A percentile compares a stretch with the other conserved stretches of the same genome.
phyloP scores from a whole-genome alignment of 148 eudicot species.

The Fagopyrum tataricum region DNA sequence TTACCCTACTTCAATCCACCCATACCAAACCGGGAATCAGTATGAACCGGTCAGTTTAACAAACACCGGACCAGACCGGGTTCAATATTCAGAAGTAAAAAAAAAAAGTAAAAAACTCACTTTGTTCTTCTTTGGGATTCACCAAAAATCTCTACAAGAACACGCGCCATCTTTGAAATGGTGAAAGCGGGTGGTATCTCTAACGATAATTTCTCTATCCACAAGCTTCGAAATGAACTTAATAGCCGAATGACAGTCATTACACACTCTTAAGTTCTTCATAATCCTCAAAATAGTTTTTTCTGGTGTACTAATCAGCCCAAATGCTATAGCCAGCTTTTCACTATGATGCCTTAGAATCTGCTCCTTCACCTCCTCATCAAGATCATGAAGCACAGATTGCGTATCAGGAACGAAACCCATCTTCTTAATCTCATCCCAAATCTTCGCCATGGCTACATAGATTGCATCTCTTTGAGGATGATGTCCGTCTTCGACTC shows the following conservation, averaged over 20 bases:
- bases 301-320: constrained; percentile 33
- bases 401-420: constrained; percentile 34
- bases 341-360: constrained; percentile 40
- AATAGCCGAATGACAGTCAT: constrained; percentile 40
- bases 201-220: constrained; percentile 34
- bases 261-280: constrained; percentile 40
- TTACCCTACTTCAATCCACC: neutral
- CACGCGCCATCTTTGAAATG: constrained; percentile 36
- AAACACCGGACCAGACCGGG: neutral
- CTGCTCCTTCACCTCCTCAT: constrained; percentile 38
- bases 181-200: constrained; percentile 40
- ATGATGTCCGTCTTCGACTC: constrained; percentile 33
- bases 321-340: constrained; percentile 39
- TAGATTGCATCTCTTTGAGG: constrained; percentile 31
- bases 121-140: constrained; percentile 2
- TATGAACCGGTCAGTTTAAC: neutral
- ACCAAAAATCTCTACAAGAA: constrained; percentile 41
- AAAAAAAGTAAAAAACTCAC: no score
- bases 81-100: neutral
- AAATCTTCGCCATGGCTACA: constrained; percentile 25
- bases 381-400: constrained; percentile 38
- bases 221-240: constrained; percentile 39
- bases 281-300: constrained; percentile 33
- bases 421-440: constrained; percentile 45
- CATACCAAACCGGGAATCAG: neutral